Base-by-base conservation (phyloP, 495 filamentous ascomycete species). In the Penicillium simplicissimum region DNA sequence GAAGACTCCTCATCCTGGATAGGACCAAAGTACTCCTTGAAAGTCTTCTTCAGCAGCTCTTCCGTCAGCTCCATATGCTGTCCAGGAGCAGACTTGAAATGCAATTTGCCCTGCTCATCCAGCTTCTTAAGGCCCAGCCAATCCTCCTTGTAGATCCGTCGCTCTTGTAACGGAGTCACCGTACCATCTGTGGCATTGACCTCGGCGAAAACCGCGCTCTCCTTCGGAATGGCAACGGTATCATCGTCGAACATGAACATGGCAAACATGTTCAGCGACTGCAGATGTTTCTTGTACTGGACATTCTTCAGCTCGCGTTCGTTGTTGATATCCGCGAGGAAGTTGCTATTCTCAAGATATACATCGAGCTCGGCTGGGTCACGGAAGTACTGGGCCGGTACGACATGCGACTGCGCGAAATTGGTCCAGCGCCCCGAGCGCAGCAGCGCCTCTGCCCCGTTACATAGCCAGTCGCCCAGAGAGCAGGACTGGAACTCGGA, bases 291-390 rank as follows among this genome's bases (percentile, higher is more conserved):
- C 72, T 82, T 87, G 73, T 98, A 98, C 8, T 76, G 82, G 45
- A 70, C 65, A 64, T 93, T 97, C 82, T 94, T 96, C 55, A 69
- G 25, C 17, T 48, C 71, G 3, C 96, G 82, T 84, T 98, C 95
- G 70, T 97, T 97, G 76, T 99, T 99, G 74, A 98, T 88, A 73
- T 98, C 94, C n/a, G 94, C 95, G n/a, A 99, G 80, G 73, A 94
- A 97, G 68, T 93, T 96, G 70, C 91, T 95, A 71, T 88, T 62
- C 67, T 90, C 87, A 17, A 97, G 81, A 71, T 97, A 98, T 35
- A 74, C 68, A 5, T 88, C 88, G 57, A 91, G 73, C 62, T 92
- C 84, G 2, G 74, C 78, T 0, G 88, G 87, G 66, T 95, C 85
- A 25, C 94, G 87, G 79, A 88, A 98, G 74, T 99, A 99, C 77